Evolutionary conservation across 1,284 basidiomycete species (phyloP).

Genomic region (Exobasidium rhododendri): DNA sequence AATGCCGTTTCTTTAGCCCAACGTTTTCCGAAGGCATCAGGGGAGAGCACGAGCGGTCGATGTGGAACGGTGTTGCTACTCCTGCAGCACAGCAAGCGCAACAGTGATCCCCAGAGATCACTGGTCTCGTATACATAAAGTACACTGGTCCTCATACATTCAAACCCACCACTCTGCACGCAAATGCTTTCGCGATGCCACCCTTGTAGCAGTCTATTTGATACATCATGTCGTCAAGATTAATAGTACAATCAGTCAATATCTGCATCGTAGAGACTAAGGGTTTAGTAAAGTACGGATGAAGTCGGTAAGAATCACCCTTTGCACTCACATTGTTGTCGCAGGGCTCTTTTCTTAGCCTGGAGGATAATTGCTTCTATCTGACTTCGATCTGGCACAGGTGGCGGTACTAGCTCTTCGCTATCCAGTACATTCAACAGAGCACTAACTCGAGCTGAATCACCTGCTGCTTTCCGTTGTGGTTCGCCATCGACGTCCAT

Average conservation of each 20-base stretch:
- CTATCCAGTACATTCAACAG: conserved; percentile 63
- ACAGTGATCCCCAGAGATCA: too few species aligned
- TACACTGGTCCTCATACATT: neutral
- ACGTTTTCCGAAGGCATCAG: conserved; percentile 13
- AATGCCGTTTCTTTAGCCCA: conserved; percentile 36
- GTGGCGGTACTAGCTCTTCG: conserved; percentile 68
- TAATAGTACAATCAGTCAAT: neutral
- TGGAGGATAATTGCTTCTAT: conserved; percentile 75
- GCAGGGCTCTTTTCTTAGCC: conserved; percentile 74
- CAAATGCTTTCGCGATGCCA: neutral
- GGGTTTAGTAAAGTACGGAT: too few species aligned
- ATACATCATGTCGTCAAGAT: too few species aligned
- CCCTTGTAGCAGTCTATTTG: neutral
- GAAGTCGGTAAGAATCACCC: too few species aligned
- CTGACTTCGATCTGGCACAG: conserved; percentile 59
- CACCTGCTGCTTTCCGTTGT: conserved; percentile 20
- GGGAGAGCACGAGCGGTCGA: conserved; percentile 33
- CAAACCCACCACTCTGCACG: neutral
- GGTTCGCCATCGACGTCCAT: conserved; percentile 15
- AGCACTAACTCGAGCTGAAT: conserved; percentile 35
- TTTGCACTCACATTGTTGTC: conserved; percentile 59
- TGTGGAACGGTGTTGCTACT: conserved; percentile 23
- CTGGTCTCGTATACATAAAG: neutral
- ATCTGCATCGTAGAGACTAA: neutral
- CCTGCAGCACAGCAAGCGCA: neutral